Percentiles rank a stretch among this genome's conserved stretches.
phyloP scores from a whole-genome alignment of 148 eudicot genomes.

The Arctostaphylos glauca region DNA sequence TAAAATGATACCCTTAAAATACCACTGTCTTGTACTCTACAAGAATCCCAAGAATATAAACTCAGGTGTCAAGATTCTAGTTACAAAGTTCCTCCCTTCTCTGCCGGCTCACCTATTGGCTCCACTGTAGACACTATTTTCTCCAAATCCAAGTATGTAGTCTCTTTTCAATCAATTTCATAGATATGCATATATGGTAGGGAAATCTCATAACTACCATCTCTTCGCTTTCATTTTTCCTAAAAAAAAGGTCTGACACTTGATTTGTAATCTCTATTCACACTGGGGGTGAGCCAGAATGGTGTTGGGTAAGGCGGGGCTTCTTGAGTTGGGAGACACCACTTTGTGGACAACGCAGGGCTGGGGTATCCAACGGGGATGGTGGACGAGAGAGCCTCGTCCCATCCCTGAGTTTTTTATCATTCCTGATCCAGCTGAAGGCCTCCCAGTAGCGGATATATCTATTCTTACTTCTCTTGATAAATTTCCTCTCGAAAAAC shows the following conservation, averaged over 20 bases:
- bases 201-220: background rate
- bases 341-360: background rate
- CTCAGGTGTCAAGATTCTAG: background rate
- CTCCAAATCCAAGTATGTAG: background rate
- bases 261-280: conserved; percentile 5
- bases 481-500: background rate
- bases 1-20: background rate
- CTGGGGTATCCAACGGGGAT: background rate
- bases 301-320: background rate
- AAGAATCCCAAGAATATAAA: background rate
- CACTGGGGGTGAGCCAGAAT: background rate
- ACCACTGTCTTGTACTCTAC: background rate
- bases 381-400: background rate
- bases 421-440: background rate
- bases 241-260: background rate
- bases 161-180: background rate
- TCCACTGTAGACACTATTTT: background rate
- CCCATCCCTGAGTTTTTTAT: background rate
- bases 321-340: background rate
- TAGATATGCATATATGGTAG: background rate
- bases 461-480: background rate
- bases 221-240: background rate
- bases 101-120: background rate
- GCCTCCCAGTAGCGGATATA: background rate
- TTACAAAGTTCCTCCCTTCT: background rate